These are phyloP conservation scores for Allomyces macrogynus DNA, from an alignment of 192 early-diverging fungal species.

Conservation along the genomic window DNA sequence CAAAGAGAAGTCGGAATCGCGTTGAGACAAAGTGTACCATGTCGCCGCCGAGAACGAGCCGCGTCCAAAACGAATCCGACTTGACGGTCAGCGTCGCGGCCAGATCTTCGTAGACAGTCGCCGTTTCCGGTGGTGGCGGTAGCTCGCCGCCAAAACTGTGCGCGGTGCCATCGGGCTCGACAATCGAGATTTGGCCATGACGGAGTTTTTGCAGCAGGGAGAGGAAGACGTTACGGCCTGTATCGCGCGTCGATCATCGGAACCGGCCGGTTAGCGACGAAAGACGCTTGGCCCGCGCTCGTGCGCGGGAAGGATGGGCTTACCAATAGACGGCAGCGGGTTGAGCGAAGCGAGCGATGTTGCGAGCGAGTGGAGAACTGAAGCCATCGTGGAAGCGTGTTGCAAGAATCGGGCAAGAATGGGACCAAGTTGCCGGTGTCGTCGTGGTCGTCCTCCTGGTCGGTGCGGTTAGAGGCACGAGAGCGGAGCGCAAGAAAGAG, in stretches of 20 bases:
- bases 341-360: not conserved
- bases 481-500: too few species aligned
- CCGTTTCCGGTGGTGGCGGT: not conserved
- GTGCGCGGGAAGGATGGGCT: not conserved
- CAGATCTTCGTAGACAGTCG: constrained; percentile 9
- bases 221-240: constrained; percentile 10
- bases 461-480: too few species aligned
- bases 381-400: too few species aligned
- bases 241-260: not conserved
- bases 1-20: not conserved
- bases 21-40: constrained; percentile 15
- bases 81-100: constrained; percentile 23
- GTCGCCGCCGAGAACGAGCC: constrained; percentile 25
- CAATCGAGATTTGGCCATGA: constrained; percentile 18
- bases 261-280: not conserved
- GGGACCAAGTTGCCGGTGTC: too few species aligned
- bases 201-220: constrained; percentile 12
- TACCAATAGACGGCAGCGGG: not conserved
- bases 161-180: constrained; percentile 8
- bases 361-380: not conserved
- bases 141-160: constrained; percentile 19
- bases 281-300: too few species aligned
- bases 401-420: too few species aligned
- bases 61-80: constrained; percentile 38
- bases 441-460: too few species aligned